These are phyloP conservation scores for Xerocomellus chrysenteron DNA, from an alignment of 768 basidiomycete species.

Conservation along the genomic window DNA sequence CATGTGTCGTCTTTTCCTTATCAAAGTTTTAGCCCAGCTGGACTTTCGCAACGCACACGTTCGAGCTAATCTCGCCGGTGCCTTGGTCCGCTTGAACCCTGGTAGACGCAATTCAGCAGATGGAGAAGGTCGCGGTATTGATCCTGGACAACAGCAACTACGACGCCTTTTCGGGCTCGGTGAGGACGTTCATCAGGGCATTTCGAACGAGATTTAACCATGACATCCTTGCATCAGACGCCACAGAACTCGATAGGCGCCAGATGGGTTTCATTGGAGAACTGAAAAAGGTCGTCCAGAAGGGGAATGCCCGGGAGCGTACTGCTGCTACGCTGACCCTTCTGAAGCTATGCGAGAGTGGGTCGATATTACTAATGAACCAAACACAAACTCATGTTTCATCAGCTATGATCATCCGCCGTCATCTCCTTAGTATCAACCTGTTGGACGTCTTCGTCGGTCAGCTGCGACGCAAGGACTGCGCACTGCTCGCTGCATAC, in stretches of 20 bases:
- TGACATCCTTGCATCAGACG: background rate
- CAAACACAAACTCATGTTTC: background rate
- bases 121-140: too few relatives aligned
- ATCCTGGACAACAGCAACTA: conserved; percentile 1
- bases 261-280: conserved; percentile 1
- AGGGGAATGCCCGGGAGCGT: conserved; percentile 6
- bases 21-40: conserved; percentile 11
- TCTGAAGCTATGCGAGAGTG: conserved; percentile 17
- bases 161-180: conserved; percentile 14
- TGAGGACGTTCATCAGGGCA: background rate
- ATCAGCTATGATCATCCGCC: background rate
- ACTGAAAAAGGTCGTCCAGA: background rate
- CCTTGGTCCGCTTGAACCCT: conserved; percentile 8
- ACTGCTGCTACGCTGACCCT: conserved; percentile 19
- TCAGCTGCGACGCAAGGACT: conserved; percentile 11
- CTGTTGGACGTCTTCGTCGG: conserved; percentile 10
- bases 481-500: conserved; percentile 20
- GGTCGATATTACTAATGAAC: background rate
- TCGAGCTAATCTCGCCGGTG: conserved; percentile 15
- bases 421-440: conserved; percentile 1
- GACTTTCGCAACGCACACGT: conserved; percentile 7
- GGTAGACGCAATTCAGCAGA: background rate
- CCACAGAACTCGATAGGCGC: background rate
- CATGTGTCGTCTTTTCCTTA: too few relatives aligned
- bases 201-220: background rate